Percentiles rank a stretch among this genome's conserved stretches.
Conservation (phyloP, 768 basidiomycete genomes). For the Boletus insuetus region DNA sequence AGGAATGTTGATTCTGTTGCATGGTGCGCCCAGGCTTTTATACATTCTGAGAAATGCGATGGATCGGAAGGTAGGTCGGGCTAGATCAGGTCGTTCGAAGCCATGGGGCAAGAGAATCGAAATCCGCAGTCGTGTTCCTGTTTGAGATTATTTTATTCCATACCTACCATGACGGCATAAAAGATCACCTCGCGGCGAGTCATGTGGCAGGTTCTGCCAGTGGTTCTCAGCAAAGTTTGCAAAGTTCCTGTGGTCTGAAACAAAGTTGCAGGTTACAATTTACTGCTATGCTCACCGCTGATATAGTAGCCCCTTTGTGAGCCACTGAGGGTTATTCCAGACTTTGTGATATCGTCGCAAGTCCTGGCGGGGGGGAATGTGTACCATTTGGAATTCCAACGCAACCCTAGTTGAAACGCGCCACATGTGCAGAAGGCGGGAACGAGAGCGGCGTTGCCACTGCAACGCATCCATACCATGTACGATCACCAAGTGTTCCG, state of each 20-base stretch:
- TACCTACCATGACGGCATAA: background rate
- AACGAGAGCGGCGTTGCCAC: too few species aligned
- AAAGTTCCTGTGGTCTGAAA: too few species aligned
- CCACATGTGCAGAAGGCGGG: too few species aligned
- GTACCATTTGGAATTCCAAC: too few species aligned
- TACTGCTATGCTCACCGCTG: background rate
- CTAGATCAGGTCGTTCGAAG: background rate
- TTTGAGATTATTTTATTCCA: background rate
- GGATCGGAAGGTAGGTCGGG: background rate
- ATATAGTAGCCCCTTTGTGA: background rate
- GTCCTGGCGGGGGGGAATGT: too few species aligned
- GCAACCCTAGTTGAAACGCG: too few species aligned
- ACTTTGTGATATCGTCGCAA: too few species aligned
- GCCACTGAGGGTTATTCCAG: too few species aligned
- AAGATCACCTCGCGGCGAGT: background rate
- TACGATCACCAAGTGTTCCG: too few species aligned
- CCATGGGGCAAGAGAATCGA: background rate
- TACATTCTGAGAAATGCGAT: background rate
- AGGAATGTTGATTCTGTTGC: too few species aligned
- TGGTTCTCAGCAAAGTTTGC: background rate
- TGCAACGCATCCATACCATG: too few species aligned
- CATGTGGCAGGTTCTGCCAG: background rate
- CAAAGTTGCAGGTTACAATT: background rate
- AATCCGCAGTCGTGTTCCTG: constrained; percentile 7
- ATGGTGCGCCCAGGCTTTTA: constrained; percentile 1